Evolutionary conservation across 805 yeast species (phyloP).

Genomic region (Pichia nanzhaoensis): DNA sequence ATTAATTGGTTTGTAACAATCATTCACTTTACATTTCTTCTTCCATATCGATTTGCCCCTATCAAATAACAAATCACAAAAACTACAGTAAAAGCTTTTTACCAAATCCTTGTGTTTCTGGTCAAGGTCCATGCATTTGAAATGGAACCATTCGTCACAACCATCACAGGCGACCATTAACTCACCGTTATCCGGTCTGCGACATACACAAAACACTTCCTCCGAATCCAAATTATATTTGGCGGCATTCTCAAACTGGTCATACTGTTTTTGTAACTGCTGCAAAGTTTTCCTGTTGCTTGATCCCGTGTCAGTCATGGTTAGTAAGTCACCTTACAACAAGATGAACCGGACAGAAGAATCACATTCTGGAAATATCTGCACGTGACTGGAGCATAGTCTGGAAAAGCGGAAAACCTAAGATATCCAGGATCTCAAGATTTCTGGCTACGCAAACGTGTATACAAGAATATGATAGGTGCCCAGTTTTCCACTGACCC

Average conservation of each 20-base stretch:
- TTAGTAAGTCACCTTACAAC: no score
- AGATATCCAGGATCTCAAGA: no score
- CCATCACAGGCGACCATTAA: conserved; percentile 94
- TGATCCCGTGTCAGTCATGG: no score
- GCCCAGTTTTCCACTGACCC: no score
- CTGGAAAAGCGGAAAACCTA: no score
- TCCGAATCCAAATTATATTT: conserved; percentile 46
- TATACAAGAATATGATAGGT: no score
- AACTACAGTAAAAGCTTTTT: conserved; percentile 62
- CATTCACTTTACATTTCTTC: conserved; percentile 58
- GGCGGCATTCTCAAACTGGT: conserved; percentile 26
- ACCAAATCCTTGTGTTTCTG: conserved; percentile 47
- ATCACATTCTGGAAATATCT: no score
- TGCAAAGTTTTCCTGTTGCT: not conserved
- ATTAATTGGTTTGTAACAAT: conserved; percentile 52
- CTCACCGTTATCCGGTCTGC: conserved; percentile 70
- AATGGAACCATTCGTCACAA: conserved; percentile 94
- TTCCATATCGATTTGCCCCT: conserved; percentile 61
- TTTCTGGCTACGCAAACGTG: no score
- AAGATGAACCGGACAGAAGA: no score
- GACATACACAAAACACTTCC: conserved; percentile 66
- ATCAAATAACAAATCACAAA: conserved; percentile 47
- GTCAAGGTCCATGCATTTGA: conserved; percentile 62
- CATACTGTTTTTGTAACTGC: conserved; percentile 25
- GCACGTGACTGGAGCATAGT: no score